A percentile compares a stretch with the other conserved stretches of the same genome.
Evolutionary conservation across 352 stramenopile genomes (phyloP).

Genomic region (Phytophthora gonapodyides): DNA sequence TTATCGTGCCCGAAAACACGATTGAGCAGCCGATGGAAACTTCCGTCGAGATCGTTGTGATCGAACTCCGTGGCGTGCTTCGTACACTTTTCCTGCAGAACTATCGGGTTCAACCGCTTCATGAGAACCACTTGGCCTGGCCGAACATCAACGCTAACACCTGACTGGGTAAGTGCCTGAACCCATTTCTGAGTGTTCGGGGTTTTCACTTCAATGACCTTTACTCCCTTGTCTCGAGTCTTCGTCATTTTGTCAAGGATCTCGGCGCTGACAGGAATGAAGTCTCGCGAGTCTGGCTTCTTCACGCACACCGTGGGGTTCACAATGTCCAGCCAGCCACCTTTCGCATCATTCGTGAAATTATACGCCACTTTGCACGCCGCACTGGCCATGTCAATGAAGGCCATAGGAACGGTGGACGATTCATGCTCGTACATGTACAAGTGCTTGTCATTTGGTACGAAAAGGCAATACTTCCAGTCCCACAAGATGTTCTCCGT

Average conservation of each 20-base stretch:
- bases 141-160: constrained; percentile 56
- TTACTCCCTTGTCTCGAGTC: constrained; percentile 34
- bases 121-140: constrained; percentile 59
- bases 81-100: constrained; percentile 69
- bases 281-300: constrained; percentile 35
- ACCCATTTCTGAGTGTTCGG: constrained; percentile 58
- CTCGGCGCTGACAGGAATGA: constrained; percentile 37
- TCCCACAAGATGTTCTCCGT: constrained; percentile 58
- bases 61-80: constrained; percentile 62
- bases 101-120: constrained; percentile 54
- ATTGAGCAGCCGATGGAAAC: constrained; percentile 72
- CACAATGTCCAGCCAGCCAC: constrained; percentile 64
- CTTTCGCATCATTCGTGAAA: constrained; percentile 42
- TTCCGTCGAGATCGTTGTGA: constrained; percentile 66
- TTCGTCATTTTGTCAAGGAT: constrained; percentile 45
- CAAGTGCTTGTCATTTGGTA: constrained; percentile 48
- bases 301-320: constrained; percentile 48
- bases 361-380: constrained; percentile 52
- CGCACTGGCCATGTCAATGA: constrained; percentile 61
- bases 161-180: constrained; percentile 48
- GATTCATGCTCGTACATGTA: constrained; percentile 70
- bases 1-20: constrained; percentile 58
- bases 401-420: constrained; percentile 41
- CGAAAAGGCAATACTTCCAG: constrained; percentile 76
- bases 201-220: constrained; percentile 64